Evolutionary conservation across 176 grass and related monocot species (phyloP).

Genomic region (Olyra latifolia): DNA sequence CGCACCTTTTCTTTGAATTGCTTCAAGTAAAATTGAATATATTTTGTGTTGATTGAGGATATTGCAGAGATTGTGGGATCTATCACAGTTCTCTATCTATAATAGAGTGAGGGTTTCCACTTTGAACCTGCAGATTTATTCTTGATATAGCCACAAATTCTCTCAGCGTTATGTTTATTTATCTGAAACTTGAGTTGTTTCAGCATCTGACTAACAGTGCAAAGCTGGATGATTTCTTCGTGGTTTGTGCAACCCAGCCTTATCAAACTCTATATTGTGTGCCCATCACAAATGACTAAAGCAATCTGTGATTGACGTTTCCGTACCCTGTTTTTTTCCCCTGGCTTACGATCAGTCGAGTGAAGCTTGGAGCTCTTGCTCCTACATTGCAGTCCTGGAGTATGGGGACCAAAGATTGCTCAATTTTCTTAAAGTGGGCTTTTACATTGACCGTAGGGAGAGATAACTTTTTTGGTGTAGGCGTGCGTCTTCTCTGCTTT

Average conservation of each 20-base stretch:
- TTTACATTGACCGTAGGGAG: slow-evolving; percentile 46
- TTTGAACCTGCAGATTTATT: not conserved
- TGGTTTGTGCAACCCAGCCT: not conserved
- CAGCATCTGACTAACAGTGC: not conserved
- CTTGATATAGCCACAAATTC: not conserved
- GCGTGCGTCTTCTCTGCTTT: slow-evolving; percentile 44
- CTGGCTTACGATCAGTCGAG: slow-evolving; percentile 2
- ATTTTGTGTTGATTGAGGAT: not conserved
- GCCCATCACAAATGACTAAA: slow-evolving; percentile 27
- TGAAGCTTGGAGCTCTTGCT: slow-evolving; percentile 20
- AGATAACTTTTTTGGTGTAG: slow-evolving; percentile 28
- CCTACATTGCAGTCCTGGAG: not conserved
- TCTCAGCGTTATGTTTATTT: not conserved
- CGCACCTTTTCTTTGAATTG: not conserved
- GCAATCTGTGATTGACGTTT: slow-evolving; percentile 6
- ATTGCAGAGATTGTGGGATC: not conserved
- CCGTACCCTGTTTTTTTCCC: not conserved
- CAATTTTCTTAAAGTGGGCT: slow-evolving; percentile 26
- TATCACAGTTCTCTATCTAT: not conserved
- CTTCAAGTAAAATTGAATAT: not conserved
- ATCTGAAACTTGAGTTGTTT: slow-evolving; percentile 16
- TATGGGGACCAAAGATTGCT: slow-evolving; percentile 37
- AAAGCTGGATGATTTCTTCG: not conserved
- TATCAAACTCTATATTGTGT: slow-evolving; percentile 6
- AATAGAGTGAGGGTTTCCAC: not conserved